phyloP scores from a whole-genome alignment of 1,284 basidiomycete genomes.

The Earliella scabrosa region DNA sequence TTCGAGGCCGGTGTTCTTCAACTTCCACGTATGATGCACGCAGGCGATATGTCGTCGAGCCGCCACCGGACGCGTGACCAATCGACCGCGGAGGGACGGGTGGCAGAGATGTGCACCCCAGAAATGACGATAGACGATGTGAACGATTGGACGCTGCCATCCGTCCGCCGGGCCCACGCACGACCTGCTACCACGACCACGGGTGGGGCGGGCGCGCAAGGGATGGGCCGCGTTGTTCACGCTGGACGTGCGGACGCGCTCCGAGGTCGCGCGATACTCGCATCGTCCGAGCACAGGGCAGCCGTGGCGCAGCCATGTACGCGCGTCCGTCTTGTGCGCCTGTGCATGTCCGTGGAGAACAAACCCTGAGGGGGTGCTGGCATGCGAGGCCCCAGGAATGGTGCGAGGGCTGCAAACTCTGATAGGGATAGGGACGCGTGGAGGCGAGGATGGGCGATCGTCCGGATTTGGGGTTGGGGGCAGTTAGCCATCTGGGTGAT shows the following conservation, averaged over 20 bases:
- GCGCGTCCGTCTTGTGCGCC: not conserved
- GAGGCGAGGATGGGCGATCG: not conserved
- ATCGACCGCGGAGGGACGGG: too few relatives aligned
- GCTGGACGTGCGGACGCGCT: not conserved
- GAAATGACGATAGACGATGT: constrained; percentile 16
- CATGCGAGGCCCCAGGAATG: not conserved
- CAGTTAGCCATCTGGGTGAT: constrained; percentile 10
- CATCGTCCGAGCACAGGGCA: constrained; percentile 1
- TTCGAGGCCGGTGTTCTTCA: too few relatives aligned
- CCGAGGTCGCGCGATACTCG: constrained; percentile 16
- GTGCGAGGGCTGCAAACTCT: not conserved
- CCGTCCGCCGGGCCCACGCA: too few relatives aligned
- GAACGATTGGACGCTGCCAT: too few relatives aligned
- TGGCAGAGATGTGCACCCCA: constrained; percentile 17
- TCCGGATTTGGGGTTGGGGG: not conserved
- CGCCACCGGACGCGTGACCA: too few relatives aligned
- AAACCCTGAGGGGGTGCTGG: not conserved
- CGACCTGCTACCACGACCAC: too few relatives aligned
- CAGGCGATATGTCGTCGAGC: not conserved
- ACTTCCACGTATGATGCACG: not conserved
- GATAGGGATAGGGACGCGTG: not conserved
- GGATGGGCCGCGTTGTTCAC: constrained; percentile 15
- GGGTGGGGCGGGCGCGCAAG: too few relatives aligned
- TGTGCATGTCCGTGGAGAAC: not conserved
- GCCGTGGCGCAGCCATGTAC: too few relatives aligned